Evolutionary conservation across 305 asterid species (phyloP), one percentile per base, ranked within the genome.

Genomic region (Fraxinus nigra): DNA sequence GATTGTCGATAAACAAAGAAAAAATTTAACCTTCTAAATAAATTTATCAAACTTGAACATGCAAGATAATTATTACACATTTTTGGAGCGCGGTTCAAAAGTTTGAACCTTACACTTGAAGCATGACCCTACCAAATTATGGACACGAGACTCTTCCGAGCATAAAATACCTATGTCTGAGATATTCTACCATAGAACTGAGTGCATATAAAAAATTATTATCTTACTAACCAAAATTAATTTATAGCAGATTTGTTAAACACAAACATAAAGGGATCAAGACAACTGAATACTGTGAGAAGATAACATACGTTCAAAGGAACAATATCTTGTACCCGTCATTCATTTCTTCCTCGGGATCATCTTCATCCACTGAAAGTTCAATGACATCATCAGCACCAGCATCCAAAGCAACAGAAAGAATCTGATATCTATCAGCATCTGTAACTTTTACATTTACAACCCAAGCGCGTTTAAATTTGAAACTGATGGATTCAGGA

Each of bases 361-460:
- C 91, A 88, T 91, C 91, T 78, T 87, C 97, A 78, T 87, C 89
- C 75, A 61, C 46, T 0, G 90, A 91, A 77, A 97, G 99, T 83
- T 94, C 98, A 38, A 94, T 89, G 67, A 95, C 88, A 77, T 94
- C 97, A 72, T 94, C 99, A 35, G 98, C 97, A 72, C 98, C 95
- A 84, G 94, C 90, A 88, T 95, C 99, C 73, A 95, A 88, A 51
- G 99, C 99, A 87, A 91, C 78, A 33, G 92, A 84, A 77, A 95
- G 90, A 86, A 94, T 93, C 82, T 87, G 89, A 80, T 94, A 97
- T 80, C 86, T 93, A 79, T 91, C 96, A 28, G 84, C 90, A 86
- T 91, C 95, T 20, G 89, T 70, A 80, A 86, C 90, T 88, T 94
- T 92, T 74, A 95, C 84, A 84, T 87, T 92, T 72, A 86, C 96